phyloP scores from a whole-genome alignment of 1,284 basidiomycete species.

The Microbotryum silenes-acaulis region DNA sequence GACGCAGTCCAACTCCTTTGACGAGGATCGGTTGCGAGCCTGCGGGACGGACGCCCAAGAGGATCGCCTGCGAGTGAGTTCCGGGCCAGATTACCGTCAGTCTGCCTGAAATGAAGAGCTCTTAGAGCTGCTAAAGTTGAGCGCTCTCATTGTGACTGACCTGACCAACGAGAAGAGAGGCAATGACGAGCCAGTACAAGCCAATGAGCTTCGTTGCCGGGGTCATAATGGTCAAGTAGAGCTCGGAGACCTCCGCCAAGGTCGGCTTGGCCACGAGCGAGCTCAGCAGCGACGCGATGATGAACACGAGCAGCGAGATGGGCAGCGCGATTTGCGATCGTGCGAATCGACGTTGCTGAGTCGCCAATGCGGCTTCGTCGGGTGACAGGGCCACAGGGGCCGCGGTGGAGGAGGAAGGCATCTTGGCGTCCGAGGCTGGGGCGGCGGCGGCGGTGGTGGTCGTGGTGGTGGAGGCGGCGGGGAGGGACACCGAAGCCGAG shows the following conservation, averaged over 20 bases:
- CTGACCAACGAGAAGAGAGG: slow-evolving; percentile 4
- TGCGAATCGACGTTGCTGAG: background rate
- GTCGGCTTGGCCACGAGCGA: background rate
- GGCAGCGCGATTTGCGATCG: slow-evolving; percentile 1
- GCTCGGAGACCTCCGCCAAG: background rate
- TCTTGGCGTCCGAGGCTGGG: no score
- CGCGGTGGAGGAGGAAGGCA: no score
- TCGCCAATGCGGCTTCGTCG: no score
- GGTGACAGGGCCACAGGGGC: no score
- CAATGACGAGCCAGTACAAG: slow-evolving; percentile 18
- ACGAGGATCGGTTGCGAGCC: background rate
- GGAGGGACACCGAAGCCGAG: no score
- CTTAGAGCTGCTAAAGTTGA: no score
- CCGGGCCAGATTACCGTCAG: no score
- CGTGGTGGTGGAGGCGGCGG: no score
- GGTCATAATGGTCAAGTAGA: slow-evolving; percentile 26
- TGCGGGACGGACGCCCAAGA: background rate
- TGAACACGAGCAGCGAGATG: slow-evolving; percentile 3
- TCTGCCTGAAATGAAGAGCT: no score
- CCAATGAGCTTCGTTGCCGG: slow-evolving; percentile 21
- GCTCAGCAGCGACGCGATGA: background rate
- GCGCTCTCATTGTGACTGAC: background rate
- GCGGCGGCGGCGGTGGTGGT: no score
- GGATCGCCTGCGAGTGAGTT: no score
- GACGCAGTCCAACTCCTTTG: slow-evolving; percentile 23